phyloP scores from a whole-genome alignment of 768 basidiomycete species.

The Leccinum rimulosum region DNA sequence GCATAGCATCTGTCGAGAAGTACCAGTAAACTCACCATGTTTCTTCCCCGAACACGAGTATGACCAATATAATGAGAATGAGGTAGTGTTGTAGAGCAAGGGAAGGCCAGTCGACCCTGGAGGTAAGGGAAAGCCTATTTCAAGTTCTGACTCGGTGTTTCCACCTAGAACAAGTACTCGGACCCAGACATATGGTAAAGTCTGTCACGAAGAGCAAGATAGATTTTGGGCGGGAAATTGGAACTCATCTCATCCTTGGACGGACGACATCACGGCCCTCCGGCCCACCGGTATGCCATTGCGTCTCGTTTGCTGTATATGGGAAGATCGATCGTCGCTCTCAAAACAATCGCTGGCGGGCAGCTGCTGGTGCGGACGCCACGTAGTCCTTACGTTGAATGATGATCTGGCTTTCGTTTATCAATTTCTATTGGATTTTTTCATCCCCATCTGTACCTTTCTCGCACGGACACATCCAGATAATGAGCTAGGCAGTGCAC shows the following conservation, averaged over 20 bases:
- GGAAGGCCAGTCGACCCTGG: constrained; percentile 51
- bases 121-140: constrained; percentile 33
- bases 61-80: background rate
- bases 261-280: background rate
- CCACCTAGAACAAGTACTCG: constrained; percentile 1
- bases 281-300: background rate
- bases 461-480: background rate
- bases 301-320: background rate
- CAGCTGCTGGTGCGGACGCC: too few species aligned
- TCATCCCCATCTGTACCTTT: background rate
- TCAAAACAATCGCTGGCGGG: too few species aligned
- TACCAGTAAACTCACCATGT: constrained; percentile 22
- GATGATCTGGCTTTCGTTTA: too few species aligned
- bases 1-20: constrained; percentile 1
- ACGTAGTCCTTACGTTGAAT: too few species aligned
- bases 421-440: too few species aligned
- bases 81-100: constrained; percentile 20
- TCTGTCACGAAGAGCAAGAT: too few species aligned
- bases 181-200: background rate
- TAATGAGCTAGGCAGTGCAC: too few species aligned
- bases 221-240: background rate
- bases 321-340: background rate
- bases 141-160: constrained; percentile 2
- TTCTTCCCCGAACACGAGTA: background rate
- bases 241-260: background rate